phyloP scores from a whole-genome alignment of 352 stramenopile species.

The Pseudoperonospora humuli region DNA sequence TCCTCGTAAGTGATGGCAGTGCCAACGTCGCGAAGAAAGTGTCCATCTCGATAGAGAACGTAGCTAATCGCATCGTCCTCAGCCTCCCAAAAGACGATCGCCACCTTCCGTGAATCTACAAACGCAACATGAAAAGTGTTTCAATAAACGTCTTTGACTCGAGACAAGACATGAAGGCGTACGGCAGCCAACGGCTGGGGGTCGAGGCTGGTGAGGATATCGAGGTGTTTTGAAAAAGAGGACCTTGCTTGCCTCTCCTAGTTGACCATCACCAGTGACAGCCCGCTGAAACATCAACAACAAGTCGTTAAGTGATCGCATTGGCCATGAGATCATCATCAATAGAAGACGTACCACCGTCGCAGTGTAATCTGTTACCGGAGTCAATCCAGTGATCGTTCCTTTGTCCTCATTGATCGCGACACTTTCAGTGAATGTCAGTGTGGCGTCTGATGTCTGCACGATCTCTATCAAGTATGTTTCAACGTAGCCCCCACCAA shows the following conservation, averaged over 20 bases:
- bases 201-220: slow-evolving; percentile 27
- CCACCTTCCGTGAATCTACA: slow-evolving; percentile 26
- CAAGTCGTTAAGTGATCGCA: neutral
- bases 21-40: slow-evolving; percentile 16
- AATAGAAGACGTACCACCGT: slow-evolving; percentile 33
- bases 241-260: slow-evolving; percentile 27
- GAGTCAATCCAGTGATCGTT: slow-evolving; percentile 18
- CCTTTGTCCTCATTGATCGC: slow-evolving; percentile 11
- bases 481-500: slow-evolving; percentile 38
- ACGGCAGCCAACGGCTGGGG: slow-evolving; percentile 46
- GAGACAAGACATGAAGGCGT: slow-evolving; percentile 10
- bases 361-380: slow-evolving; percentile 28
- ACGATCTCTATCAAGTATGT: slow-evolving; percentile 28
- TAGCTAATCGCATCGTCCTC: slow-evolving; percentile 24
- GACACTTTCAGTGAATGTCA: slow-evolving; percentile 5
- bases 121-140: neutral
- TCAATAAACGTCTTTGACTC: neutral
- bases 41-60: slow-evolving; percentile 28
- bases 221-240: slow-evolving; percentile 36
- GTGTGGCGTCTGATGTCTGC: neutral
- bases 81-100: slow-evolving; percentile 29
- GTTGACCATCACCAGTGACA: slow-evolving; percentile 17
- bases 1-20: slow-evolving; percentile 35
- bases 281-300: slow-evolving; percentile 16
- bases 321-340: neutral